phyloP scores from a whole-genome alignment of 768 basidiomycete genomes.

The Neoboletus subvelutipes region DNA sequence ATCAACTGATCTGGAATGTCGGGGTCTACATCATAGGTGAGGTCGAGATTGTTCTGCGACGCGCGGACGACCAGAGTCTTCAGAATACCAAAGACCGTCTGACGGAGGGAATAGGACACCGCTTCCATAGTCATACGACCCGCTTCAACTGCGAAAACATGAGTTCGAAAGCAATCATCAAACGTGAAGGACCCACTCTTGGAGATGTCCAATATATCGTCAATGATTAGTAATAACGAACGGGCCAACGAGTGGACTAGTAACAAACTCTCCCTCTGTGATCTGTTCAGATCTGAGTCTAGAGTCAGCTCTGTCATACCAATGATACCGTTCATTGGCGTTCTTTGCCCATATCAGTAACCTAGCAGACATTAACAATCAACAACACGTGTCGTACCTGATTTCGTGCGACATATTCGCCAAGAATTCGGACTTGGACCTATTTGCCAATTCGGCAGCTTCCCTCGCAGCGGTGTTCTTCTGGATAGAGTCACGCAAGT shows the following conservation, averaged over 20 bases:
- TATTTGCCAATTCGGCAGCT: conserved; percentile 96
- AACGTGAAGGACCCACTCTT: conserved; percentile 74
- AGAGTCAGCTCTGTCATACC: conserved; percentile 99
- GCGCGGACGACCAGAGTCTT: conserved; percentile 98
- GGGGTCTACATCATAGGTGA: conserved; percentile 94
- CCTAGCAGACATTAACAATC: not conserved
- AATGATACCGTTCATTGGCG: conserved; percentile 99
- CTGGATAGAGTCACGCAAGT: conserved; percentile 93
- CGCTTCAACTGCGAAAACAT: conserved; percentile 73
- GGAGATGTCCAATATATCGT: conserved; percentile 99
- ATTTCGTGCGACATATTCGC: conserved; percentile 99
- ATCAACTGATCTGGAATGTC: conserved; percentile 96
- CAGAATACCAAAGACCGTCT: conserved; percentile 94
- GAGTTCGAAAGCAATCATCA: not conserved
- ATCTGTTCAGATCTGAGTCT: conserved; percentile 91
- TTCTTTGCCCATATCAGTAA: conserved; percentile 48
- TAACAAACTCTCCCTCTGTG: conserved; percentile 92
- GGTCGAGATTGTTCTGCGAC: conserved; percentile 92
- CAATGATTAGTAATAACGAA: conserved; percentile 92
- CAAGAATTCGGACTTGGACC: conserved; percentile 96
- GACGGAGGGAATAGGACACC: conserved; percentile 96
- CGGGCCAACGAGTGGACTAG: conserved; percentile 94
- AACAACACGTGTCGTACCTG: conserved; percentile 52
- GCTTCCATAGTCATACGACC: conserved; percentile 99
- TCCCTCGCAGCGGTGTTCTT: conserved; percentile 98